Evolutionary conservation across 208 protist genomes (phyloP).

Genomic region (Acanthamoeba lenticulata): DNA sequence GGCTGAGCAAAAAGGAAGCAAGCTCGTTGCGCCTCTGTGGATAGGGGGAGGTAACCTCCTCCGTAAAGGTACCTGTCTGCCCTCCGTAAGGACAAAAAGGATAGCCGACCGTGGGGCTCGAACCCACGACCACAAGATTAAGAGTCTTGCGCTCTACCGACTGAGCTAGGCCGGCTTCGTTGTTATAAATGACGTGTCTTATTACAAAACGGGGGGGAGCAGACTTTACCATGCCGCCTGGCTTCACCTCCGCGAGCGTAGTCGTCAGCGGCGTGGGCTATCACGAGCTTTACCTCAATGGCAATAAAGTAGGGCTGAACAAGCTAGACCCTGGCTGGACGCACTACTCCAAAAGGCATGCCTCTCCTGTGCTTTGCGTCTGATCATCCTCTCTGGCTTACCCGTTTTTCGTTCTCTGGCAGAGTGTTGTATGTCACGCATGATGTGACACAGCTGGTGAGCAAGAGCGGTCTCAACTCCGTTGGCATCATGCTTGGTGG

Average conservation of each 20-base stretch:
- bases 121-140: slow-evolving; percentile 98
- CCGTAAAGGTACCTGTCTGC: not conserved
- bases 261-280: slow-evolving; percentile 59
- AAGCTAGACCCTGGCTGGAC: slow-evolving; percentile 6
- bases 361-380: not conserved
- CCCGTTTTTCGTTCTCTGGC: not conserved
- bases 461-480: not conserved
- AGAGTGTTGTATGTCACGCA: slow-evolving; percentile 33
- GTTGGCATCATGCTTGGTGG: slow-evolving; percentile 38
- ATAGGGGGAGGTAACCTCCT: not conserved
- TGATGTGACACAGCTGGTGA: not conserved
- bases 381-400: not conserved
- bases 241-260: not conserved
- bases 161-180: slow-evolving; percentile 56
- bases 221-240: not conserved
- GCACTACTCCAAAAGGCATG: not conserved
- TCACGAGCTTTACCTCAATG: slow-evolving; percentile 53
- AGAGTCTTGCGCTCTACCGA: slow-evolving; percentile 74
- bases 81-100: not conserved
- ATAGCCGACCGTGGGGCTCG: slow-evolving; percentile 86
- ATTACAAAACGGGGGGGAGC: not conserved
- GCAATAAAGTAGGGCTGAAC: not conserved
- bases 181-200: not conserved
- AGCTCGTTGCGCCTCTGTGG: not conserved
- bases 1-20: not conserved